Evolutionary conservation across 495 filamentous ascomycete genomes (phyloP), one percentile per base, ranked within the genome.

Genomic region (Entonaema liquescens): DNA sequence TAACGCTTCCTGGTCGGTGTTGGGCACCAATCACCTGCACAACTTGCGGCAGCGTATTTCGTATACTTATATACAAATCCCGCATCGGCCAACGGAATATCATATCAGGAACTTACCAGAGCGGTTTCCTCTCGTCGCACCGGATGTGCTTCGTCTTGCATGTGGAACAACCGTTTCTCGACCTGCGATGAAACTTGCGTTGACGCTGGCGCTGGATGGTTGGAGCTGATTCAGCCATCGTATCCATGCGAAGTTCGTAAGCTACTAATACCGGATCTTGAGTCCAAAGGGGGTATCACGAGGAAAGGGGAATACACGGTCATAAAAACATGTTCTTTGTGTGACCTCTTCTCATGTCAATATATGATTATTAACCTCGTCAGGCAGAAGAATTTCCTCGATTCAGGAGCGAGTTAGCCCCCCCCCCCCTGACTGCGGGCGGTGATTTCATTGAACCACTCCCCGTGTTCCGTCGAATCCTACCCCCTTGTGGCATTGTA

Each of bases 131-230:
- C 70, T 79, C 76, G 42, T 79, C 74, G 68, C 77, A 78, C 15
- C 74, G 71, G 29, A 79, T 76, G 52, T 79, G 77, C 65, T 77
- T 74, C 25, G 71, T 52, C 55, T 77, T 78, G 65, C 77, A 78
- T 53, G 71, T 76, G 52, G 65, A 63, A 62, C 73, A 77, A 33
- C 75, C 73, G 29, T 74, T 77, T 38, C 73, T 70, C 42, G 75
- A 77, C 58, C 75, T 74, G 29, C 75, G 75, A 52, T 77, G 75
- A 47, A 76, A 76, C 63, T 72, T 73, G 33, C 75, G 71, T 62
- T 76, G 76, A 26, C 71, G 74, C 57, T 78, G 71, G 33, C 74
- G 62, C 44, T 74, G 71, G 28, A 33, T n/a, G 21, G 62, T 67
- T 54, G 74, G 64, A 31, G 65, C 59, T 62, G 53, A 56, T 49